Evolutionary conservation across 2,329 filamentous ascomycete genomes (phyloP).

Genomic region (Fusarium temperatum): DNA sequence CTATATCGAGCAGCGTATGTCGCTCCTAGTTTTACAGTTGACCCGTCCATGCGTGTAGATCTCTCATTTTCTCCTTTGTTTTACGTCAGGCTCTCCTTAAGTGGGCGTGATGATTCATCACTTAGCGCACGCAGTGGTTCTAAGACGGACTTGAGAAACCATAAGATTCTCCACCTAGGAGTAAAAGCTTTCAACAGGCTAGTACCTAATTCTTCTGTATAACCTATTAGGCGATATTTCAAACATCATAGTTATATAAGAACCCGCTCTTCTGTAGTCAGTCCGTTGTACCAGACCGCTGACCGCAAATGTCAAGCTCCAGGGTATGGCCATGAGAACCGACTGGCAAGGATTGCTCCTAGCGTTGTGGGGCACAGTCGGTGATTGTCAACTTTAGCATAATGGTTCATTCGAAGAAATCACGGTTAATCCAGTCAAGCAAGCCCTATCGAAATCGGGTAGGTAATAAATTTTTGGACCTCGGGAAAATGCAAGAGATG

Average conservation of each 20-base stretch:
- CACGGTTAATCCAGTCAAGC: not conserved
- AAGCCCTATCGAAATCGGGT: not conserved
- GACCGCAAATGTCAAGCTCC: not conserved
- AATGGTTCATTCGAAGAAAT: not conserved
- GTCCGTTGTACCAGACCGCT: no score
- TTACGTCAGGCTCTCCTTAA: no score
- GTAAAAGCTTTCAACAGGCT: accelerated
- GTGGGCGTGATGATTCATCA: not conserved
- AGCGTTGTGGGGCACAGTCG: not conserved
- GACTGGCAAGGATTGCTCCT: no score
- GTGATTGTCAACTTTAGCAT: not conserved
- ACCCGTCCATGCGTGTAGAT: accelerated
- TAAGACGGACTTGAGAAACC: accelerated
- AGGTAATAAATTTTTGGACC: no score
- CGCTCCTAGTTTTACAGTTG: not conserved
- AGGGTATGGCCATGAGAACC: not conserved
- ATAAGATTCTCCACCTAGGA: accelerated
- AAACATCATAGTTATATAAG: not conserved
- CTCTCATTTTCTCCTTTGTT: accelerated
- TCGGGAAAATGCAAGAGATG: no score
- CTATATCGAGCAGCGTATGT: not conserved
- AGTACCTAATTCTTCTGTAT: not conserved
- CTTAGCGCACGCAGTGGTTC: accelerated
- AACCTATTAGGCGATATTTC: accelerated
- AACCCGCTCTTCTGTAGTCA: not conserved